phyloP scores from a whole-genome alignment of 352 stramenopile genomes.

The Lagenidium giganteum region DNA sequence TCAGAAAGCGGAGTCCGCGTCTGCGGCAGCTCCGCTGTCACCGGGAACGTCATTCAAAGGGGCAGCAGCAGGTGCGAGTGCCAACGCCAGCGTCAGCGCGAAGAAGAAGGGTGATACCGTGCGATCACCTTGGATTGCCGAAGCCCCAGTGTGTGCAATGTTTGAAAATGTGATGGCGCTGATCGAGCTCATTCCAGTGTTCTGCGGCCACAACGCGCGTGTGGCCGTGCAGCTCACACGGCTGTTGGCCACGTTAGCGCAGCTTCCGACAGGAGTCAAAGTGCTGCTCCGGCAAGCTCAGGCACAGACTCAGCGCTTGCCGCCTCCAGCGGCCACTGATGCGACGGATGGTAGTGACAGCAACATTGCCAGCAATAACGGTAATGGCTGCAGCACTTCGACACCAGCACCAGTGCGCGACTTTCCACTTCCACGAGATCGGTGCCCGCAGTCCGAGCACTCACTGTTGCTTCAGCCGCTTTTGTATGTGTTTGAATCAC shows the following conservation, averaged over 20 bases:
- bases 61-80: too few relatives aligned
- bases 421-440: constrained; percentile 24
- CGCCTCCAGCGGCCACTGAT: background rate
- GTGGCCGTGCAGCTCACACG: constrained; percentile 10
- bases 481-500: constrained; percentile 28
- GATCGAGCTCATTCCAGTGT: constrained; percentile 6
- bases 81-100: background rate
- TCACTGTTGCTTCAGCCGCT: constrained; percentile 24
- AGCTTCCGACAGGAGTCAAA: constrained; percentile 12
- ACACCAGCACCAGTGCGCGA: too few relatives aligned
- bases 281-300: constrained; percentile 11
- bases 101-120: constrained; percentile 16
- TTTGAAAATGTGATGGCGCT: constrained; percentile 10
- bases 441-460: constrained; percentile 19
- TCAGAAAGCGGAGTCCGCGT: too few relatives aligned
- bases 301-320: background rate
- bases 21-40: constrained; percentile 5
- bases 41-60: too few relatives aligned
- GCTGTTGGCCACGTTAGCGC: constrained; percentile 6
- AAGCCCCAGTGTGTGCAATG: constrained; percentile 7
- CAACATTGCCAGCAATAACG: too few relatives aligned
- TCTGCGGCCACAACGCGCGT: constrained; percentile 9
- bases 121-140: background rate
- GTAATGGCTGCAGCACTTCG: too few relatives aligned
- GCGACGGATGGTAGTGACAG: background rate